phyloP scores from a whole-genome alignment of 345 rosid species.

The Pistacia atlantica region DNA sequence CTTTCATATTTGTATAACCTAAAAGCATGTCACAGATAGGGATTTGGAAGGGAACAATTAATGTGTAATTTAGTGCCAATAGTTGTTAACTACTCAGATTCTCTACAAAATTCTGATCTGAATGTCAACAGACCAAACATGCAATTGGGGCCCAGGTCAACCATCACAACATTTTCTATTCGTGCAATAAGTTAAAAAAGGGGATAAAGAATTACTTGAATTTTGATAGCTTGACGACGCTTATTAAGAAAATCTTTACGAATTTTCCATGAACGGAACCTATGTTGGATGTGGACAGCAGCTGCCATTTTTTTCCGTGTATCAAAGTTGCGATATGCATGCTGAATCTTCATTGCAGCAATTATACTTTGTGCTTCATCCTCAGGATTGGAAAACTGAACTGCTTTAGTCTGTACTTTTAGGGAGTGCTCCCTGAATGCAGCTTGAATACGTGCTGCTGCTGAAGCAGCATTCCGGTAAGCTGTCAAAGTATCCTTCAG shows the following conservation, averaged over 20 bases:
- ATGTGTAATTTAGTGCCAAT: background rate
- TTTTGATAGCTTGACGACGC: constrained; percentile 77
- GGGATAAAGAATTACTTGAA: constrained; percentile 61
- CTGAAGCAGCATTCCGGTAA: constrained; percentile 85
- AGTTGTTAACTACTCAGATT: background rate
- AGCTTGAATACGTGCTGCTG: constrained; percentile 84
- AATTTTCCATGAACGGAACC: constrained; percentile 88
- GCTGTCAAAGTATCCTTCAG: constrained; percentile 83
- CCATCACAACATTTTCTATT: no score
- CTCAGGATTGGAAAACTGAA: constrained; percentile 49
- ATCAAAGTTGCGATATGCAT: constrained; percentile 81
- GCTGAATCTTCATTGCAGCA: constrained; percentile 94
- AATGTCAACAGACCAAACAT: background rate
- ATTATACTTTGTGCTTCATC: constrained; percentile 72
- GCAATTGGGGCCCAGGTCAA: no score
- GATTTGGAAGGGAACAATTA: background rate
- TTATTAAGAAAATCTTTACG: constrained; percentile 67
- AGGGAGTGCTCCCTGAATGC: constrained; percentile 87
- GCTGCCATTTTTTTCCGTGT: constrained; percentile 74
- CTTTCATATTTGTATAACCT: background rate
- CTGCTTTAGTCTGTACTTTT: constrained; percentile 50
- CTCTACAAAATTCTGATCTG: background rate
- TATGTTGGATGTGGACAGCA: constrained; percentile 77
- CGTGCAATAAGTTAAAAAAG: background rate
- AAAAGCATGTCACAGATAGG: background rate